Base-by-base conservation (phyloP, 192 early-diverging fungal genomes). In the Podila clonocystis region DNA sequence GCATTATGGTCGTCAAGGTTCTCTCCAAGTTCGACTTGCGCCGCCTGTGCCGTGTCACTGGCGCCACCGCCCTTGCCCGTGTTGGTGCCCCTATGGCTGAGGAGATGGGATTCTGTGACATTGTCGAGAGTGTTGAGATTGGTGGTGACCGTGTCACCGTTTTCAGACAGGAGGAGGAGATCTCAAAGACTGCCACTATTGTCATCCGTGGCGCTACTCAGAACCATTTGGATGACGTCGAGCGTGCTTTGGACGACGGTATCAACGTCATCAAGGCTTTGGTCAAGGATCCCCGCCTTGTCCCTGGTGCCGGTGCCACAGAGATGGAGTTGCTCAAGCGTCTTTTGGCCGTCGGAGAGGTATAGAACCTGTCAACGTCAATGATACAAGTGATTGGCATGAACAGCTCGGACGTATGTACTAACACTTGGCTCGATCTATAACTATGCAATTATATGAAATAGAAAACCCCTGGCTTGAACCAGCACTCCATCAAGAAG, bases 81-180 rank as follows among this genome's bases (percentile, higher is more conserved):
- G 84, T 99, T 22, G 94, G 97, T 80, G 94, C 90, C 48, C 97
- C 97, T 31, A 97, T 89, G 77, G 85, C 97, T 28, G 97, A 99
- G 89, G 97, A 99, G 73, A 95, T 98, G 93, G 97, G 97, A 57
- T 96, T 89, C 88, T 98, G 97, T 88, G 97, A 99, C 70, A 88
- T 98, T 84, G 93, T 99, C 30, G 95, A 97, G 82, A 94, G 94
- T 36, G 93, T 97, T 60, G 97, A 99, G 84, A 97, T 99, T 84
- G 97, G 97, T 73, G 92, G 93, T 75, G 97, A 99, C 86, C 92
- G 96, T 65, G 97, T 97, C 72, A 99, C 97, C 13, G 93, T 98
- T n/a, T 95, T 99, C 87, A 90, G 96, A 74, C 97, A 99, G 86
- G 93, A 96, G 52, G 90, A 93, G 67, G 97, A 97, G 50, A 86